Conservation (phyloP, 2,329 filamentous ascomycete genomes). For the Ophioceras dolichostomum region DNA sequence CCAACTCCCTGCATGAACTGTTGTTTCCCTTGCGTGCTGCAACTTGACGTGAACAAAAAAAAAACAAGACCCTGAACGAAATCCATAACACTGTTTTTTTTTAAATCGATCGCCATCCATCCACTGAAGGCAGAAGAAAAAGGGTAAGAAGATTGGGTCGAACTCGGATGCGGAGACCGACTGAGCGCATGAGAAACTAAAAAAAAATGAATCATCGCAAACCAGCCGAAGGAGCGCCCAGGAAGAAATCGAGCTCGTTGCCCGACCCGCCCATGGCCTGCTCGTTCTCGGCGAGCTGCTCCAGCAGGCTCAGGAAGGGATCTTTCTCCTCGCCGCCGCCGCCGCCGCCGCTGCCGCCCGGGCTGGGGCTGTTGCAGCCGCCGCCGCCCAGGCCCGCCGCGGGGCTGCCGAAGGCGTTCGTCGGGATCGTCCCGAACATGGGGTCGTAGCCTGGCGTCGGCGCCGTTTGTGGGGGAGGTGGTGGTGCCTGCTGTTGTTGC, state of each 20-base stretch:
- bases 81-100: no score
- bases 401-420: slow-evolving; percentile 39
- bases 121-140: no score
- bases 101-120: no score
- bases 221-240: slow-evolving; percentile 18
- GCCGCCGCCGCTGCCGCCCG: slow-evolving; percentile 35
- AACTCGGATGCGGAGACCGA: no score
- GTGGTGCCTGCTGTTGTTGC: slow-evolving; percentile 7
- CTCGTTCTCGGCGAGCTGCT: slow-evolving; percentile 76
- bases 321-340: slow-evolving; percentile 55
- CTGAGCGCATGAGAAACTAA: no score
- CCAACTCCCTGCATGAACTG: no score
- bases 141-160: no score
- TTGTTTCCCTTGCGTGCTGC: no score
- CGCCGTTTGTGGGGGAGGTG: no score
- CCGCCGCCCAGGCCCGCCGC: slow-evolving; percentile 16
- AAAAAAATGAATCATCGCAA: no score
- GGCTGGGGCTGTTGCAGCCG: slow-evolving; percentile 19
- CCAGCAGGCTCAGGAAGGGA: slow-evolving; percentile 65
- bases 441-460: slow-evolving; percentile 30
- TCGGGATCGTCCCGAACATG: slow-evolving; percentile 45
- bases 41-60: no score
- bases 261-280: slow-evolving; percentile 54
- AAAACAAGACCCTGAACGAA: no score
- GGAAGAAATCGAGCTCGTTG: slow-evolving; percentile 68